Conservation (phyloP, 2,329 filamentous ascomycete species). For the Beauveria rudraprayagi region DNA sequence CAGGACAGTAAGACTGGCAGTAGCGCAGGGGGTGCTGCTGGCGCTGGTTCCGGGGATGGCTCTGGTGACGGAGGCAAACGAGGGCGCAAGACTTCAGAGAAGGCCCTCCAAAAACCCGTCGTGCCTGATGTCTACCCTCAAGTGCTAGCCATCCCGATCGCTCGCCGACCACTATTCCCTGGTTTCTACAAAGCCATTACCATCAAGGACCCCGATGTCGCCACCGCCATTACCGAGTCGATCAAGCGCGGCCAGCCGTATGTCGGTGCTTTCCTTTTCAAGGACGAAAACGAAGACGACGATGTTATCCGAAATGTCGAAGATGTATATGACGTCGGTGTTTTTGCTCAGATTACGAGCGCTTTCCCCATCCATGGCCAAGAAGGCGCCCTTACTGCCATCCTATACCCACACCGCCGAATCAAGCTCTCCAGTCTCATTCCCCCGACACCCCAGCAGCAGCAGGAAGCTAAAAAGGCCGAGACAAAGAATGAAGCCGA, state of each 20-base stretch:
- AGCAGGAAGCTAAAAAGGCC: conserved; percentile 33
- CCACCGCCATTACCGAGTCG: conserved; percentile 88
- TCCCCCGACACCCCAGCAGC: conserved; percentile 41
- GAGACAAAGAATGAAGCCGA: conserved; percentile 41
- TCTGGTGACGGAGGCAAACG: conserved; percentile 58
- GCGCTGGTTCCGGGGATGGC: conserved; percentile 33
- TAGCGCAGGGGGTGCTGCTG: conserved; percentile 41
- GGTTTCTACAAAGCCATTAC: conserved; percentile 99
- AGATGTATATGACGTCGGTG: conserved; percentile 91
- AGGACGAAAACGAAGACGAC: conserved; percentile 88
- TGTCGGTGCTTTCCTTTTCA: conserved; percentile 92
- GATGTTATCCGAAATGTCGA: conserved; percentile 85
- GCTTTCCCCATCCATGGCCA: conserved; percentile 87
- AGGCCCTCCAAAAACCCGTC: conserved; percentile 74
- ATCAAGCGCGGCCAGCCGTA: conserved; percentile 96
- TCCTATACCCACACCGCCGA: conserved; percentile 89
- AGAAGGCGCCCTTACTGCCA: conserved; percentile 77
- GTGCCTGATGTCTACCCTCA: conserved; percentile 96
- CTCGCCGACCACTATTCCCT: conserved; percentile 86
- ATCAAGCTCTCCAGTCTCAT: conserved; percentile 84
- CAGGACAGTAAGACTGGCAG: conserved; percentile 44
- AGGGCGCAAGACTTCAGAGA: conserved; percentile 64
- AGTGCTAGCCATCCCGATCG: conserved; percentile 94
- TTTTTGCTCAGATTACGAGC: conserved; percentile 96
- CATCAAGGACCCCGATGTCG: conserved; percentile 85